Evolutionary conservation across 2,329 filamentous ascomycete genomes (phyloP).

Genomic region (Beauveria rudraprayagi): DNA sequence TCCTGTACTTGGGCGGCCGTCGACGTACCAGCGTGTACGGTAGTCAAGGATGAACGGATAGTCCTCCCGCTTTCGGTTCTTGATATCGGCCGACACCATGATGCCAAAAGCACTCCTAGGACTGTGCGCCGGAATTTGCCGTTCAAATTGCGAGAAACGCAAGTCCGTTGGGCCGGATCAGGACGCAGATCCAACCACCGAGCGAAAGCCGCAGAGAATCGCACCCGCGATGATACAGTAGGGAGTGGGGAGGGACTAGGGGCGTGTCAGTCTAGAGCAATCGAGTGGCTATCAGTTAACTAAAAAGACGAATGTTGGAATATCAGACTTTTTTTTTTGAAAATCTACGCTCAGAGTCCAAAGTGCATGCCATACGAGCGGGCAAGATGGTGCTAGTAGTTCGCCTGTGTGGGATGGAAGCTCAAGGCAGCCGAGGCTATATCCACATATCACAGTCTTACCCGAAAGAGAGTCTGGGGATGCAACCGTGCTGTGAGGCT

Average conservation of each 20-base stretch:
- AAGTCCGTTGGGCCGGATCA: not conserved
- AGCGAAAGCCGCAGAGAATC: not conserved
- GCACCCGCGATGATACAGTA: not conserved
- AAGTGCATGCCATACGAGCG: not conserved
- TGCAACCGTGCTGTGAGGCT: too few species aligned
- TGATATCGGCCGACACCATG: slow-evolving; percentile 32
- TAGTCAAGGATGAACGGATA: slow-evolving; percentile 77
- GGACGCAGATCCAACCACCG: not conserved
- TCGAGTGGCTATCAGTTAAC: not conserved
- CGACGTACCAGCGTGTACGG: slow-evolving; percentile 69
- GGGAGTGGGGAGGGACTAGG: not conserved
- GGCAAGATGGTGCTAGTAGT: not conserved
- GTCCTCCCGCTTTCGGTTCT: slow-evolving; percentile 58
- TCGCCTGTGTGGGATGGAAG: not conserved
- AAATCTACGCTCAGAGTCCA: not conserved
- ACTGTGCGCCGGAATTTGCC: not conserved
- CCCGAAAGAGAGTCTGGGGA: not conserved
- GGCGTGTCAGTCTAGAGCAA: not conserved
- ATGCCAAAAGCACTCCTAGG: not conserved
- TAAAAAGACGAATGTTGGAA: not conserved
- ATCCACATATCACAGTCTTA: not conserved
- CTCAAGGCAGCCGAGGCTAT: slow-evolving; percentile 6
- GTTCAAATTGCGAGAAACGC: not conserved
- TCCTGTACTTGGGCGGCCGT: not conserved
- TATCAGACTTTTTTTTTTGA: not conserved